Evolutionary conservation across 1,284 basidiomycete species (phyloP).

Genomic region (Sanghuangporus weigelae): DNA sequence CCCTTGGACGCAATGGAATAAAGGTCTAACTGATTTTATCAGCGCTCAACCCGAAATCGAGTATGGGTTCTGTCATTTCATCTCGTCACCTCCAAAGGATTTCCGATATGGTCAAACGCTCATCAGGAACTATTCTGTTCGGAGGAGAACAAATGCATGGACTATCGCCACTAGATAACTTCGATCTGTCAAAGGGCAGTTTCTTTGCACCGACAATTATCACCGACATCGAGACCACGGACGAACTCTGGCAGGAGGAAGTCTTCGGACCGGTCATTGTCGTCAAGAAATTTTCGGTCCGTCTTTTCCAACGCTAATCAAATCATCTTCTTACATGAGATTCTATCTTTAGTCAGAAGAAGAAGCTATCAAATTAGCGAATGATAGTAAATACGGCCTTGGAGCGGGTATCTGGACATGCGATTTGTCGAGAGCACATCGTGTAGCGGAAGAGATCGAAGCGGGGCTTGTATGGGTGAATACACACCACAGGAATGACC

Average conservation of each 20-base stretch:
- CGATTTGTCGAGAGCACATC: conserved; percentile 67
- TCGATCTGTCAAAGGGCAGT: conserved; percentile 59
- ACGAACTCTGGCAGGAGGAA: conserved; percentile 76
- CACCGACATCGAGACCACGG: conserved; percentile 46
- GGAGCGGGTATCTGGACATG: conserved; percentile 79
- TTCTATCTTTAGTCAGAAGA: conserved; percentile 44
- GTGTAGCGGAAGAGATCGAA: conserved; percentile 60
- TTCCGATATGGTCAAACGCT: conserved; percentile 47
- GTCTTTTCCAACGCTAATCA: conserved; percentile 19
- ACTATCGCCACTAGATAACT: conserved; percentile 57
- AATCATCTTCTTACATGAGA: not conserved
- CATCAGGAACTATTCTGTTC: conserved; percentile 44
- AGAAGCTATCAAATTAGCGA: conserved; percentile 66
- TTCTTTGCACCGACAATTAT: conserved; percentile 80
- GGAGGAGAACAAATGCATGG: conserved; percentile 66
- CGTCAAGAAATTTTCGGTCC: conserved; percentile 57
- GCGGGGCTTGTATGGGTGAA: conserved; percentile 82
- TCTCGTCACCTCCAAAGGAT: conserved; percentile 57
- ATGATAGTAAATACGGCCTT: conserved; percentile 71
- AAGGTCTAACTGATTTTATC: conserved; percentile 7
- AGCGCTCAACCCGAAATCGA: conserved; percentile 65
- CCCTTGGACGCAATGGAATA: not conserved
- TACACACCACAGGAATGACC: conserved; percentile 82
- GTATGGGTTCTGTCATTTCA: conserved; percentile 77
- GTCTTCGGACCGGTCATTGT: conserved; percentile 78